Base-by-base conservation (phyloP, 371 early-diverging fungal species). In the Mucor velutinosus region DNA sequence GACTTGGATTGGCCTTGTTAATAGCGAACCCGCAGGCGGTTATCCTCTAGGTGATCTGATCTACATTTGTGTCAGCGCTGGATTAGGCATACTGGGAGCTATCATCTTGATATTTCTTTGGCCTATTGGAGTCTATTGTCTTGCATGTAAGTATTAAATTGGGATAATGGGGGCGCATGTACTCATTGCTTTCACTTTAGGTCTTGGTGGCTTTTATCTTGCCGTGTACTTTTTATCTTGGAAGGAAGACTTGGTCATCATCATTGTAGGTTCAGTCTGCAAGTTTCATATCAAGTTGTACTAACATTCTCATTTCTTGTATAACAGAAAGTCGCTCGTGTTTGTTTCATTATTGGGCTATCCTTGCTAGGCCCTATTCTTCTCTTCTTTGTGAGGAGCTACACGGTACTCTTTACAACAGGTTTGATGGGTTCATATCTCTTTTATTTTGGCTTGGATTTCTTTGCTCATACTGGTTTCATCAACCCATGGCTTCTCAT, bases 381-480 rank as follows among this genome's bases (percentile, higher is more conserved):
- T n/a, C 60, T 83, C 6, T 78, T 70, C 27, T 58, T 76, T 14
- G 35, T 74, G 0, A 83, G 83, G 39, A 75, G 76, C 7, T 80
- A 79, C 29, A 67, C 71, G 10, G 69, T 84, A 1, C 62, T 84
- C 21, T 76, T 86, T 58, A 64, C 75, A 32, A 79, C 84, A 0
- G 68, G 80, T 17, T 69, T 86, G 7, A 76, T 79, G 45, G 86
- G 86, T 4, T 75, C 80, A 7, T 83, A 81, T 60, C 58, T 84
- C 19, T 81, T 86, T 58, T 77, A 80, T 3, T 61, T 86, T 45
- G 84, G 86, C 11, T 70, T 86, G 11, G 86, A 86, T 62, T 76
- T 86, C 43, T 86, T 86, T 64, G 75, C 76, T 4, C 84, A 84
- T 58, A 83, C 86, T 3, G 86, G 84, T 0, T 86, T 86, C 60